A percentile compares a stretch with the other conserved stretches of the same genome.
Conservation (phyloP, 202 grass and related monocot species). For the Saccharum hybrid region DNA sequence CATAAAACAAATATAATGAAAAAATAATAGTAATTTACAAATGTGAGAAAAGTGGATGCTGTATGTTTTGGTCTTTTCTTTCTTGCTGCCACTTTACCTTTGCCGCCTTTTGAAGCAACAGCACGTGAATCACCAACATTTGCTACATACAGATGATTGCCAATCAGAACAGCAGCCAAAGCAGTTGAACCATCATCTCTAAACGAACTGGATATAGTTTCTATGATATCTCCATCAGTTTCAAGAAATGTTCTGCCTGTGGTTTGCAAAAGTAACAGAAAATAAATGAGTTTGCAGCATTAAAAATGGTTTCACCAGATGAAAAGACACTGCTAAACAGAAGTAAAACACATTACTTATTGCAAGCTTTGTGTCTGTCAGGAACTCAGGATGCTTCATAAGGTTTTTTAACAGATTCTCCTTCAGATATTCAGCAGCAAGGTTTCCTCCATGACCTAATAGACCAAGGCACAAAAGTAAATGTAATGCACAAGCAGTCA, state of each 20-base stretch:
- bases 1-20: background rate
- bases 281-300: slow-evolving; percentile 26
- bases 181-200: slow-evolving; percentile 93
- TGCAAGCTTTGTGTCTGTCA: slow-evolving; percentile 77
- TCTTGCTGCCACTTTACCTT: slow-evolving; percentile 52
- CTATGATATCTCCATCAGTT: slow-evolving; percentile 79
- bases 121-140: slow-evolving; percentile 92
- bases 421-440: slow-evolving; percentile 89
- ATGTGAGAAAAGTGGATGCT: slow-evolving; percentile 23
- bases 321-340: slow-evolving; percentile 28
- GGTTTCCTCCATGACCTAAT: slow-evolving; percentile 76
- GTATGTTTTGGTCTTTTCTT: slow-evolving; percentile 13
- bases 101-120: slow-evolving; percentile 66
- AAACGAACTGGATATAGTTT: slow-evolving; percentile 57
- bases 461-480: slow-evolving; percentile 33
- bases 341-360: slow-evolving; percentile 65
- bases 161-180: slow-evolving; percentile 70
- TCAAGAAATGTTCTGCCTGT: slow-evolving; percentile 66
- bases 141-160: slow-evolving; percentile 72
- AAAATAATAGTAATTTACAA: slow-evolving; percentile 2
- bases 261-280: slow-evolving; percentile 45
- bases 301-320: slow-evolving; percentile 30
- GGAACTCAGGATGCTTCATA: slow-evolving; percentile 71
- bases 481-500: slow-evolving; percentile 27
- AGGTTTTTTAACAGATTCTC: slow-evolving; percentile 86